Conservation (phyloP, 805 yeast species). For the Geotrichum ghanense region DNA sequence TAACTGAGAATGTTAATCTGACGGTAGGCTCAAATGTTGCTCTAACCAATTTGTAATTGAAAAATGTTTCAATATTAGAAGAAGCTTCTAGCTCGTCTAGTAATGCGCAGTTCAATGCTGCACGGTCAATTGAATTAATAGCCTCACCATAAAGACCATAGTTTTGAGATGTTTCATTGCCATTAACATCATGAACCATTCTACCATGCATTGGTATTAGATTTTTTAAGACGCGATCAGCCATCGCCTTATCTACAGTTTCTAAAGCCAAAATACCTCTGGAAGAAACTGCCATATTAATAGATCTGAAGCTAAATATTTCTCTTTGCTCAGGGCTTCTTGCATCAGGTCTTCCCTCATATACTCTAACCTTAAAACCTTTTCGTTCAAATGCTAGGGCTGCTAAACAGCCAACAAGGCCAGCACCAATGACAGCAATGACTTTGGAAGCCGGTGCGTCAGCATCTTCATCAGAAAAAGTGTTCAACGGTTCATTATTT, state of each 20-base stretch:
- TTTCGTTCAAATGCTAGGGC: conserved; percentile 68
- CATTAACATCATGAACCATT: conserved; percentile 69
- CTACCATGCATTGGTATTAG: conserved; percentile 83
- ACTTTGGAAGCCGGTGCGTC: neutral
- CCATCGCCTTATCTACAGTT: conserved; percentile 48
- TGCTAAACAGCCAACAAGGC: conserved; percentile 76
- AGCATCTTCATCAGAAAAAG: neutral
- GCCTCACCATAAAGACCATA: conserved; percentile 77
- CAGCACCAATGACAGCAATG: conserved; percentile 62
- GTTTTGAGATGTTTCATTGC: conserved; percentile 51
- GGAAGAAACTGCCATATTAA: conserved; percentile 79
- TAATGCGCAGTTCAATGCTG: conserved; percentile 51
- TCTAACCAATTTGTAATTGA: conserved; percentile 44
- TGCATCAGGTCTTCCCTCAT: conserved; percentile 65
- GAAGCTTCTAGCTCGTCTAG: conserved; percentile 50
- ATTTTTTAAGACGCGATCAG: conserved; percentile 40
- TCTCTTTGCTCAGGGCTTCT: conserved; percentile 24
- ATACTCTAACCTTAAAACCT: conserved; percentile 63
- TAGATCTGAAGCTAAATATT: conserved; percentile 34
- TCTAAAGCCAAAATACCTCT: conserved; percentile 68
- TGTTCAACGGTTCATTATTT: neutral
- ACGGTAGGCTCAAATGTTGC: conserved; percentile 26
- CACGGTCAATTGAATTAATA: conserved; percentile 78
- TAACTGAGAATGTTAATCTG: conserved; percentile 16
- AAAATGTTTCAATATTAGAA: conserved; percentile 35